Base-by-base conservation (phyloP, 2,329 filamentous ascomycete genomes). In the Elsinoe necatrix region DNA sequence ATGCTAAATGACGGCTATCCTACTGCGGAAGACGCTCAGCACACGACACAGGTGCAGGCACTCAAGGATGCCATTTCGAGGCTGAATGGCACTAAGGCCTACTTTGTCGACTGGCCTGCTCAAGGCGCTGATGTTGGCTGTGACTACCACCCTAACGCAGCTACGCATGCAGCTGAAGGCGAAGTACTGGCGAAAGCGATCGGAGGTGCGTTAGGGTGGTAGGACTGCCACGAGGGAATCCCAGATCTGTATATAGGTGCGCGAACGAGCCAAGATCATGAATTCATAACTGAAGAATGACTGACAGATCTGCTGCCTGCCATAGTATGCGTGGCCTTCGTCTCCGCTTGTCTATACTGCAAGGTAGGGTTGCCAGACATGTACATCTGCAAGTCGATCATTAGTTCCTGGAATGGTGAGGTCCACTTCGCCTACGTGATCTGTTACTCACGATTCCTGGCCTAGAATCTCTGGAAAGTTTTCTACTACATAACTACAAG, bases 31-130 rank as follows among this genome's bases (percentile, higher is more conserved):
- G 70, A 73, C 56, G 67, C 66, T 34, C 71, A 73, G 59, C 69
- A 73, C 58, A 70, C 66, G 7, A 73, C 68, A 0, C 66, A 75
- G 59, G 60, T 60, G 1, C 63, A 63, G 31, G 69, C 67, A 4
- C 61, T 75, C 11, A 65, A 70, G 58, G 64, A 63, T 31, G 69
- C 70, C 0, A 66, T 73, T 6, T 56, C 58, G 11, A 57, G 65
- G 58, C 58, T 75, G 14, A 50, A 50, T 18, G 65, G 65, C 14
- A 61, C 64, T 1, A 67, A 67, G 43, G 65, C 67, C 16, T 63
- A 72, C 55, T 66, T 75, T 58, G 71, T 76, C 4, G 69, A 74
- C 58, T 75, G 72, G 65, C 72, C 72, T 0, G 63, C 64, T 3
- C 73, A 76, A 59, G 72, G 45, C 1, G 27, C 23, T 31, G 45